A percentile compares a stretch with the other conserved stretches of the same genome.
phyloP scores from a whole-genome alignment of 2,329 filamentous ascomycete species.

The Trichoderma sp. region DNA sequence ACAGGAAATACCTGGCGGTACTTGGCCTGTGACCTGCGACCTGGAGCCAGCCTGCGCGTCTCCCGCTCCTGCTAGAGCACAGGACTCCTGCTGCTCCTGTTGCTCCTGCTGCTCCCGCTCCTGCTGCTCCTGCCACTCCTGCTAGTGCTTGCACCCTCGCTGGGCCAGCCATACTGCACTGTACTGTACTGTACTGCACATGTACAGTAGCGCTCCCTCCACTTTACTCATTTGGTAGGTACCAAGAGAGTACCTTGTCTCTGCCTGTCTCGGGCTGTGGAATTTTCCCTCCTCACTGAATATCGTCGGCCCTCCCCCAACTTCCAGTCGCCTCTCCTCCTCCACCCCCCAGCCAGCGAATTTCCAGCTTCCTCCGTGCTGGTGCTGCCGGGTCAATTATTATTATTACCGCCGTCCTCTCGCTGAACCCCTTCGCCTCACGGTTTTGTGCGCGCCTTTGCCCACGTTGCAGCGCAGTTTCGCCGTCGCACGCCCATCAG shows the following conservation, averaged over 20 bases:
- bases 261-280: slow-evolving; percentile 15
- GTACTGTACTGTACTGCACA: no score
- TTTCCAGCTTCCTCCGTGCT: neutral
- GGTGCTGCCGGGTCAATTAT: slow-evolving; percentile 13
- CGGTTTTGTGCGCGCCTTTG: neutral
- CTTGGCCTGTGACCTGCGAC: neutral
- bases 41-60: slow-evolving; percentile 3
- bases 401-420: neutral
- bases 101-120: no score
- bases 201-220: slow-evolving; percentile 17
- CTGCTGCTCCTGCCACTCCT: no score
- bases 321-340: slow-evolving; percentile 1
- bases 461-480: neutral
- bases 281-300: slow-evolving; percentile 19
- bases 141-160: slow-evolving; percentile 6
- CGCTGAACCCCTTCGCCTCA: neutral
- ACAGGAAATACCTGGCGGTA: neutral
- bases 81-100: no score
- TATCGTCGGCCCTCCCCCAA: slow-evolving; percentile 12
- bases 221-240: slow-evolving; percentile 13
- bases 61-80: neutral
- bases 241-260: slow-evolving; percentile 6
- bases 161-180: no score
- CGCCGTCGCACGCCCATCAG: slow-evolving; percentile 12
- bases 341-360: slow-evolving; percentile 8